A percentile compares a stretch with the other conserved stretches of the same genome.
These are phyloP conservation scores for Pythium dissotocum DNA, from an alignment of 352 stramenopile species.

Conservation along the genomic window DNA sequence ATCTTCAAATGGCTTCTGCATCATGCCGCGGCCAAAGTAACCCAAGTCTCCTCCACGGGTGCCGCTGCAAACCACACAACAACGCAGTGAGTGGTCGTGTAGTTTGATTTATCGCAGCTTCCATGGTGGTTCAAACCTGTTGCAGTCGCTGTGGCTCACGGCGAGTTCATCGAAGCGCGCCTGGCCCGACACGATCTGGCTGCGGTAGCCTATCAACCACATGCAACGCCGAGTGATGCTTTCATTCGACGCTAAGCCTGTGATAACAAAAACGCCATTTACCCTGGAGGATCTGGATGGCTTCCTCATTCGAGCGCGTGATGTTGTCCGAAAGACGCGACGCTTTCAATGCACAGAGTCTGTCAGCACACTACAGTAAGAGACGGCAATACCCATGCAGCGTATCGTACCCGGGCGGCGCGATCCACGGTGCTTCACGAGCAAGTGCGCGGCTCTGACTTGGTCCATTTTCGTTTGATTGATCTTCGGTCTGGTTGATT, in stretches of 20 bases:
- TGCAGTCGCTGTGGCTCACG: conserved; percentile 84
- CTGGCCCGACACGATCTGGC: conserved; percentile 78
- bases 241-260: no score
- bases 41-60: conserved; percentile 90
- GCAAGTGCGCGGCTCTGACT: conserved; percentile 89
- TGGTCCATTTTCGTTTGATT: conserved; percentile 43
- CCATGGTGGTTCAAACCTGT: conserved; percentile 32
- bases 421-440: conserved; percentile 95
- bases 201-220: conserved; percentile 51
- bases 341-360: conserved; percentile 30
- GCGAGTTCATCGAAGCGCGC: conserved; percentile 81
- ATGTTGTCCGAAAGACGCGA: conserved; percentile 91
- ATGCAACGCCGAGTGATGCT: no score
- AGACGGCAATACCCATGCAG: conserved; percentile 4
- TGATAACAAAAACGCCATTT: no score
- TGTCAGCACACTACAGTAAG: conserved; percentile 17
- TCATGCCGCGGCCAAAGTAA: conserved; percentile 84
- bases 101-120: no score
- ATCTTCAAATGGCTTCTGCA: conserved; percentile 93
- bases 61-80: conserved; percentile 35
- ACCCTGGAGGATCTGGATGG: conserved; percentile 82
- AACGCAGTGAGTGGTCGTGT: no score
- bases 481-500: conserved; percentile 1
- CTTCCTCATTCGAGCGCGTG: conserved; percentile 90
- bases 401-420: conserved; percentile 64